These are phyloP conservation scores for Sclerotinia sclerotiorum DNA, from an alignment of 2,329 filamentous ascomycete genomes.

Conservation along the genomic window DNA sequence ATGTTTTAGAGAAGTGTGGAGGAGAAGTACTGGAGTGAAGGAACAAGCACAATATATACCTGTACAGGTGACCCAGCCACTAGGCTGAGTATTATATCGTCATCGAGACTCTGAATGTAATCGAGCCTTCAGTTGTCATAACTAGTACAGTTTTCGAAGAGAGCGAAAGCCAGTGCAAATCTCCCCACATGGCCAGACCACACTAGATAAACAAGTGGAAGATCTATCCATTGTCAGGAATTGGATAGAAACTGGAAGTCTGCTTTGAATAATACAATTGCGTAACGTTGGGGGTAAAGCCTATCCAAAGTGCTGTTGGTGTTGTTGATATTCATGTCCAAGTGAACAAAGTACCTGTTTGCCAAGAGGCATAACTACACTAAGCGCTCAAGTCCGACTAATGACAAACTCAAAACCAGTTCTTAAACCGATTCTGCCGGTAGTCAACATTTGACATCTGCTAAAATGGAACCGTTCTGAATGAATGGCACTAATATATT, in stretches of 20 bases:
- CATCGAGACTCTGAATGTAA: not conserved
- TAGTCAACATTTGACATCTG: not conserved
- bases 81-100: not conserved
- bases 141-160: not conserved
- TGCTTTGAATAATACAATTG: not conserved
- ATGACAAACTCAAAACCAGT: constrained; percentile 8
- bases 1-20: not conserved
- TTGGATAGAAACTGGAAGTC: not conserved
- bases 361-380: not conserved
- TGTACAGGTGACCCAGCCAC: not conserved
- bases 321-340: not conserved
- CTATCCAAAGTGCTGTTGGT: not conserved
- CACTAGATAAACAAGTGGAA: not conserved
- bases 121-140: not conserved
- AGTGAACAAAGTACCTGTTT: not conserved
- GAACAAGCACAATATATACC: not conserved
- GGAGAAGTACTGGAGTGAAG: not conserved
- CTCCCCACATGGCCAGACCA: not conserved
- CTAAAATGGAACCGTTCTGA: not conserved
- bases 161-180: not conserved
- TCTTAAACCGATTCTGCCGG: not conserved
- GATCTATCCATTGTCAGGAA: not conserved
- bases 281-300: not conserved
- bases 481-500: not conserved
- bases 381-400: not conserved